These are phyloP conservation scores for Pythium monospermum DNA, from an alignment of 352 stramenopile genomes.

Conservation along the genomic window DNA sequence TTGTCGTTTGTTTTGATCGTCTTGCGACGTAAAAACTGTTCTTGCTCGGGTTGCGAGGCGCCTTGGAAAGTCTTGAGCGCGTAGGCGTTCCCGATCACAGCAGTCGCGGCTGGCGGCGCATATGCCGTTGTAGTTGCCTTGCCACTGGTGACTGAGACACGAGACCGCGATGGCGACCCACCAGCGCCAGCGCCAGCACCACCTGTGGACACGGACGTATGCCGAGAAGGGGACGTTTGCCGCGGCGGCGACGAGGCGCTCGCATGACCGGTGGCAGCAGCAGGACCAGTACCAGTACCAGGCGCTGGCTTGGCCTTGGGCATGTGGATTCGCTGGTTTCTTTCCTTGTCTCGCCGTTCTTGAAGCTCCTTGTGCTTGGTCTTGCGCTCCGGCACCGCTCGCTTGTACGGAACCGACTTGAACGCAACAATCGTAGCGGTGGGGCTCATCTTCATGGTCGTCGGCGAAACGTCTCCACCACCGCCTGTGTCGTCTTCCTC, in stretches of 20 bases:
- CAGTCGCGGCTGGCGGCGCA: neutral
- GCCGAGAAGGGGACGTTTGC: neutral
- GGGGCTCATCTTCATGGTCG: neutral
- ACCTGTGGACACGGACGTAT: neutral
- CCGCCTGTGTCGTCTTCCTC: neutral
- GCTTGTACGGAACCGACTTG: conserved; percentile 10
- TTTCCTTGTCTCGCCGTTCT: conserved; percentile 46
- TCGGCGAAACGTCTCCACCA: neutral
- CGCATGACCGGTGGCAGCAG: neutral
- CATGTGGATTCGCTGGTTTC: conserved; percentile 40
- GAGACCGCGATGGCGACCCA: neutral
- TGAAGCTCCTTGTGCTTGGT: conserved; percentile 57
- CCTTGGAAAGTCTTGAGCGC: conserved; percentile 1
- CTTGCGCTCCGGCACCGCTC: conserved; percentile 53
- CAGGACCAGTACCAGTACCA: no score
- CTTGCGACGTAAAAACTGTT: conserved; percentile 53
- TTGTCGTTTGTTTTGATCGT: conserved; percentile 20
- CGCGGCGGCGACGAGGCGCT: conserved; percentile 16
- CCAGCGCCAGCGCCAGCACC: no score
- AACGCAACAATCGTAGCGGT: no score
- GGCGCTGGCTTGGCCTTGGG: conserved; percentile 9
- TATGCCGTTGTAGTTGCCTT: no score
- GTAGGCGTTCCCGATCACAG: neutral
- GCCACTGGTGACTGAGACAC: neutral
- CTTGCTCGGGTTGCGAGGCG: conserved; percentile 22